Conservation (phyloP, 306 rosid genomes). For the Vigna nakashimae region DNA sequence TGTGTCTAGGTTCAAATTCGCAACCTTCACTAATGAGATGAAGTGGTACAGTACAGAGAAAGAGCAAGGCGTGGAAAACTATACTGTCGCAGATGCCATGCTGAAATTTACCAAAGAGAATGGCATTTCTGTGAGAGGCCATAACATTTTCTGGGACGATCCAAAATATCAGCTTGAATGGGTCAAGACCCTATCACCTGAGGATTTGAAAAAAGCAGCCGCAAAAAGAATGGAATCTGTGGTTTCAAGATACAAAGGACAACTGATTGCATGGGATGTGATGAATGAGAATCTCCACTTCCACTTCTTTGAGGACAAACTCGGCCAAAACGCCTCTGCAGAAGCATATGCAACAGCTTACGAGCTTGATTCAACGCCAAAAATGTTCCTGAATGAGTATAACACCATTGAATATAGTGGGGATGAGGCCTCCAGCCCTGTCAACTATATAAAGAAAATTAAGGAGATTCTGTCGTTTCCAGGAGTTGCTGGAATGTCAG, state of each 20-base stretch:
- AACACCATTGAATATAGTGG: conserved; percentile 61
- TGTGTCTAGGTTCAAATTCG: conserved; percentile 59
- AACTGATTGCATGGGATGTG: conserved; percentile 86
- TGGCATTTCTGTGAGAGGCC: conserved; percentile 69
- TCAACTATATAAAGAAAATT: conserved; percentile 53
- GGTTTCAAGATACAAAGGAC: conserved; percentile 68
- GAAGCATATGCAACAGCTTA: conserved; percentile 52
- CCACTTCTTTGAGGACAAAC: conserved; percentile 64
- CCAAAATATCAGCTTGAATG: conserved; percentile 54
- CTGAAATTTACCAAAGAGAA: conserved; percentile 54
- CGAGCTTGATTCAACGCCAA: conserved; percentile 65
- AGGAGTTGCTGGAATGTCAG: conserved; percentile 49
- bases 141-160: conserved; percentile 74
- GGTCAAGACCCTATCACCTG: conserved; percentile 63
- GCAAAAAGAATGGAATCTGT: conserved; percentile 61
- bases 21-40: conserved; percentile 84
- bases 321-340: conserved; percentile 66
- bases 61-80: conserved; percentile 64
- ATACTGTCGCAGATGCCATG: conserved; percentile 74
- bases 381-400: conserved; percentile 72
- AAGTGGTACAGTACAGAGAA: conserved; percentile 81
- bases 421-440: conserved; percentile 50
- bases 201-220: conserved; percentile 53
- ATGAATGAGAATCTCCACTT: conserved; percentile 80
- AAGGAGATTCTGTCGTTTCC: conserved; percentile 55